A percentile compares a stretch with the other conserved stretches of the same genome.
Conservation (phyloP, 78 protist genomes). For the Mastigamoeba balamuthi region DNA sequence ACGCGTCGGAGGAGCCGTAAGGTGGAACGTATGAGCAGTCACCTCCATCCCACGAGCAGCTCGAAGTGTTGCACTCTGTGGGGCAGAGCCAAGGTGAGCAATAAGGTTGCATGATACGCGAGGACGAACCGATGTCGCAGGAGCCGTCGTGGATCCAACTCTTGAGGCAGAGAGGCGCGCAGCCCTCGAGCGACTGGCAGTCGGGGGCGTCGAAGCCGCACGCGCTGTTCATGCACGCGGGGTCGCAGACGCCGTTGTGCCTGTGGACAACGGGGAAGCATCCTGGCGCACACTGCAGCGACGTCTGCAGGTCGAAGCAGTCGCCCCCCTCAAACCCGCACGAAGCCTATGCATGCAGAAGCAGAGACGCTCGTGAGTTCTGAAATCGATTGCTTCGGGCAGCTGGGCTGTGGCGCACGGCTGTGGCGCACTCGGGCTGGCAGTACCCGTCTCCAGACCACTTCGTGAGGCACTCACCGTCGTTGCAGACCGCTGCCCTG, state of each 20-base stretch:
- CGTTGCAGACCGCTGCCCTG: no score
- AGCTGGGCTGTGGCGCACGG: no score
- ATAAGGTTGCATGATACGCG: no score
- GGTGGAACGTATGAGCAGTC: no score
- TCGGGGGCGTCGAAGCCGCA: slow-evolving; percentile 11
- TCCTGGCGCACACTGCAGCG: slow-evolving; percentile 1
- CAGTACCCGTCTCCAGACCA: no score
- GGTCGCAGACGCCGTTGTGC: not conserved
- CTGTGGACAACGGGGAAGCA: not conserved
- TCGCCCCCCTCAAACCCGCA: slow-evolving; percentile 16
- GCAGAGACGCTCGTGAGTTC: not conserved
- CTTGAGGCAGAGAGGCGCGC: no score
- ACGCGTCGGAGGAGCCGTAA: no score
- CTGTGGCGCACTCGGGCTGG: not conserved
- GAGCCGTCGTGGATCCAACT: not conserved
- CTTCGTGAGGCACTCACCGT: no score
- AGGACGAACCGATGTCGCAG: slow-evolving; percentile 10
- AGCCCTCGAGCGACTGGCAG: not conserved
- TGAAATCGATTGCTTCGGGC: no score
- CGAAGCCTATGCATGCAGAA: not conserved
- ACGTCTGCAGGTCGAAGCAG: not conserved
- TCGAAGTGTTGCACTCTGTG: slow-evolving; percentile 11
- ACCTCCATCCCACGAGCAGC: slow-evolving; percentile 4
- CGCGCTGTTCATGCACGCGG: not conserved
- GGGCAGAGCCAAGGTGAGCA: no score